Evolutionary conservation across 805 yeast species (phyloP), one percentile per base, ranked within the genome.

Genomic region (Ogataea wickerhamii): DNA sequence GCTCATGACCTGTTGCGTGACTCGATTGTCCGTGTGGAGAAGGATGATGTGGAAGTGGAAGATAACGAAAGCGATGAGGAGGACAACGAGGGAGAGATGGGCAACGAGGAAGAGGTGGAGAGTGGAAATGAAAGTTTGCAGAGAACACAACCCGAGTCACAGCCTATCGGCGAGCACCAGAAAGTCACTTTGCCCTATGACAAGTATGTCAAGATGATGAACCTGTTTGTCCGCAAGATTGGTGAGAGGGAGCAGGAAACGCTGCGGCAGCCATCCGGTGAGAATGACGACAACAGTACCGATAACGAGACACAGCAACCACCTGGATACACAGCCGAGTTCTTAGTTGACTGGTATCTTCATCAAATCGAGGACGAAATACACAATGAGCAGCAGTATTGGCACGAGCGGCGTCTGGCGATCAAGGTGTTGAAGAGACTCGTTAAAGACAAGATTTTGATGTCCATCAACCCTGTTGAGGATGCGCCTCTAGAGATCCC

Each of bases 1-100:
- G 98, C 98, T 0, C 88, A 84, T 60, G 91, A 84, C 53, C 67
- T 93, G 45, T 70, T 93, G 52, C 78, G 93, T 58, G 95, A 87
- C 63, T 85, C 96, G 26, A 89, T 91, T 44, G 87, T 93, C 51
- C 78, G 93, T 45, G 97, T 91, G 28, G 97, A 93, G 58, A 83
- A 82, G 60, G 98, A 91, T 51, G 98, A 91, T 58, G 74, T 91
- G 28, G 93, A 87, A 43, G 70, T 91, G 32, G 93, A 80, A 10
- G 94, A 78, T n/a, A 88, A 74, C 21, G 73, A 63, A 3, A 55
- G 44, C 16, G 55, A 54, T 10, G 52, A 43, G 4, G 56, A 48
- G 10, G 63, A 45, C 14, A 52, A 53, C 19, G 52, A 48, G 31
- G 70, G 61, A 5, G 48, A 47, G n/a, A 52, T 18, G 45, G 11